A percentile compares a stretch with the other conserved stretches of the same genome.
These are phyloP conservation scores for Rubroboletus pulcherrimus DNA, from an alignment of 768 basidiomycete species.

Conservation along the genomic window DNA sequence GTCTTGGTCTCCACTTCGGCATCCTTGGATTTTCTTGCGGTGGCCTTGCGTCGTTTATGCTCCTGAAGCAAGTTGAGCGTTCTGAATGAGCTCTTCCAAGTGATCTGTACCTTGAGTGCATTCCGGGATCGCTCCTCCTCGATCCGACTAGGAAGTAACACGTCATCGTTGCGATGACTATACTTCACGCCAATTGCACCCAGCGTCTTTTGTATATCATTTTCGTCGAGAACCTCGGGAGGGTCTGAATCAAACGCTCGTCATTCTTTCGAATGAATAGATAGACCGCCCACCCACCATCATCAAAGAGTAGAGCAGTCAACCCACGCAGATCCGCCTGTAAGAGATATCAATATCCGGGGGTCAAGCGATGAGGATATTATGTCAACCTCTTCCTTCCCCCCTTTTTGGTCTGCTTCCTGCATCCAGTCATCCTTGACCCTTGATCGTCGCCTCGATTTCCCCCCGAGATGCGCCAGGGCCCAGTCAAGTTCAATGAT, in stretches of 20 bases:
- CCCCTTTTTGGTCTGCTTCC: slow-evolving; percentile 44
- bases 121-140: slow-evolving; percentile 60
- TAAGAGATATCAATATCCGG: background rate
- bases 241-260: slow-evolving; percentile 30
- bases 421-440: slow-evolving; percentile 39
- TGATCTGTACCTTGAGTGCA: slow-evolving; percentile 43
- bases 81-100: background rate
- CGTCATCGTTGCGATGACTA: slow-evolving; percentile 69
- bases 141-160: slow-evolving; percentile 63
- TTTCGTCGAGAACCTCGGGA: slow-evolving; percentile 39
- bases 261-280: background rate
- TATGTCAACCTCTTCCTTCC: slow-evolving; percentile 31
- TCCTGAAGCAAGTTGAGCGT: slow-evolving; percentile 18
- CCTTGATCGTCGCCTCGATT: slow-evolving; percentile 33
- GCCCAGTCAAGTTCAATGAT: slow-evolving; percentile 80
- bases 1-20: slow-evolving; percentile 1
- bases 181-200: slow-evolving; percentile 63
- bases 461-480: slow-evolving; percentile 57
- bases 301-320: slow-evolving; percentile 66
- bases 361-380: background rate
- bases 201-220: slow-evolving; percentile 54
- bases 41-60: slow-evolving; percentile 24
- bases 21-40: slow-evolving; percentile 21
- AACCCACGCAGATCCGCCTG: slow-evolving; percentile 58
- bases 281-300: slow-evolving; percentile 39